Evolutionary conservation across 2,329 filamentous ascomycete species (phyloP).

Genomic region (Penicillium olsonii): DNA sequence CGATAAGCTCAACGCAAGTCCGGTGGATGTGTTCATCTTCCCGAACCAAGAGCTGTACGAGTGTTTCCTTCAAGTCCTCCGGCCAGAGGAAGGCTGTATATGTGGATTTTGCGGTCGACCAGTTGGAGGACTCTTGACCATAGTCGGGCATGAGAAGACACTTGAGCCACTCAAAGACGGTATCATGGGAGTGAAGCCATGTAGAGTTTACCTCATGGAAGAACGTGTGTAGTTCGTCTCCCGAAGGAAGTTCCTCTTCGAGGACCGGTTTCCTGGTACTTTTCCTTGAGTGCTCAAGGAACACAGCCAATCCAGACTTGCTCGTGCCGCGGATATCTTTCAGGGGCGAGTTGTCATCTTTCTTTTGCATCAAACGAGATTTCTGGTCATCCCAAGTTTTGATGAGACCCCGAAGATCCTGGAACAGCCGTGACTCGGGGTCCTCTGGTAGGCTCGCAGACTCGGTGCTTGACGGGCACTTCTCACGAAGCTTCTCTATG

Average conservation of each 20-base stretch:
- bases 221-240: conserved; percentile 43
- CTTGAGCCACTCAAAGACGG: conserved; percentile 57
- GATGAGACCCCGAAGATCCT: conserved; percentile 48
- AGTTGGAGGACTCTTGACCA: conserved; percentile 18
- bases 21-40: conserved; percentile 57
- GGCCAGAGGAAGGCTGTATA: conserved; percentile 60
- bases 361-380: conserved; percentile 46
- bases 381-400: conserved; percentile 49
- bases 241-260: conserved; percentile 42
- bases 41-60: conserved; percentile 55
- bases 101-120: conserved; percentile 40
- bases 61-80: conserved; percentile 55
- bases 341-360: conserved; percentile 51
- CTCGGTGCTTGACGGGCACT: conserved; percentile 19
- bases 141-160: conserved; percentile 49
- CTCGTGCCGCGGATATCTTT: conserved; percentile 51
- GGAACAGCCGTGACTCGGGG: conserved; percentile 34
- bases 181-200: conserved; percentile 53
- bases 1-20: conserved; percentile 38
- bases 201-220: conserved; percentile 48
- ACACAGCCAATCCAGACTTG: conserved; percentile 54
- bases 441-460: conserved; percentile 19
- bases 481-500: conserved; percentile 41
- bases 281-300: conserved; percentile 58
- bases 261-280: conserved; percentile 41